Evolutionary conservation across 2,329 filamentous ascomycete genomes (phyloP).

Genomic region (Fusarium gaditjirri): DNA sequence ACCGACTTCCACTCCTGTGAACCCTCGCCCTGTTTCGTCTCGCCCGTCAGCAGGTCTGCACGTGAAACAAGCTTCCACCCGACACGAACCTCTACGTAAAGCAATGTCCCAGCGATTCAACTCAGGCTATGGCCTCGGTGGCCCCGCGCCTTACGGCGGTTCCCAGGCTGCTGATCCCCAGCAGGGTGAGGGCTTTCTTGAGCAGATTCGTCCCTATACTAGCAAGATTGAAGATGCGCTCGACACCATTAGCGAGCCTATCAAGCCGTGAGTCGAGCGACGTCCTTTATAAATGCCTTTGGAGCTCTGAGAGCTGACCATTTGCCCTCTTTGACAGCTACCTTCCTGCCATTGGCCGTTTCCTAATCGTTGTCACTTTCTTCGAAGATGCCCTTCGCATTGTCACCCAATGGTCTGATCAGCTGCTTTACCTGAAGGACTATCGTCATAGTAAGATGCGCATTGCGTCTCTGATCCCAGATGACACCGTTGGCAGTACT

Average conservation of each 20-base stretch:
- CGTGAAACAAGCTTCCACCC: constrained; percentile 29
- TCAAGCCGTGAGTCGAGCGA: constrained; percentile 79
- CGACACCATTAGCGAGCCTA: constrained; percentile 86
- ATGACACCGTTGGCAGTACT: constrained; percentile 10
- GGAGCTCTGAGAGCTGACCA: constrained; percentile 30
- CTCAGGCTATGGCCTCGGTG: constrained; percentile 85
- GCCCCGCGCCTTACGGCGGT: constrained; percentile 74
- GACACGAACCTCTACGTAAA: constrained; percentile 10
- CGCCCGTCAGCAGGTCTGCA: constrained; percentile 45
- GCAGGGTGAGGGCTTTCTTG: constrained; percentile 72
- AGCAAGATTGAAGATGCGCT: constrained; percentile 98
- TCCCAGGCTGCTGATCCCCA: constrained; percentile 64
- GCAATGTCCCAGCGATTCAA: constrained; percentile 66
- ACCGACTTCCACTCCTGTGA: neutral
- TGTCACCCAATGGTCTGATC: constrained; percentile 96
- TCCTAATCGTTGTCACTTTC: constrained; percentile 98
- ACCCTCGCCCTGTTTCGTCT: constrained; percentile 22
- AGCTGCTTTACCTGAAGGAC: constrained; percentile 90
- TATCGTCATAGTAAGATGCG: constrained; percentile 85
- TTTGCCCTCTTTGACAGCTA: constrained; percentile 67
- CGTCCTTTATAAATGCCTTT: constrained; percentile 1
- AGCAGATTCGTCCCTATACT: constrained; percentile 91
- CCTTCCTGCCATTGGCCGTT: constrained; percentile 93
- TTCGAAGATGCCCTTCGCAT: constrained; percentile 96
- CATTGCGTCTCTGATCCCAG: neutral